Evolutionary conservation across 129 eudicot species (phyloP).

Genomic region (Heracleum sosnowskyi): DNA sequence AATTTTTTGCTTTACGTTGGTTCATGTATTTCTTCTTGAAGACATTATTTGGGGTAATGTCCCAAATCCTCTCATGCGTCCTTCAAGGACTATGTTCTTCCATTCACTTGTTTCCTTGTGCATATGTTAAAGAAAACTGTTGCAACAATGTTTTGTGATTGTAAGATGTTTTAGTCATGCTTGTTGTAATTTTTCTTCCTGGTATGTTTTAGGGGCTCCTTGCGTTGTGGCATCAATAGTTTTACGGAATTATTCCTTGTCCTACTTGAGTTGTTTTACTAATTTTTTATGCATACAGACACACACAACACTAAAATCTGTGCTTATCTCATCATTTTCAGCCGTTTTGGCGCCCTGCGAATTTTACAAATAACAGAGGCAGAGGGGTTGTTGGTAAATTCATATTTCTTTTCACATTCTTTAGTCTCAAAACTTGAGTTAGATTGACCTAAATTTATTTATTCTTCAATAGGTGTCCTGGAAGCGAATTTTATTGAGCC

Average conservation of each 20-base stretch:
- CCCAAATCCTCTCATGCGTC: neutral
- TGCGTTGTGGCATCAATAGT: conserved; percentile 1
- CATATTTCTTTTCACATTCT: neutral
- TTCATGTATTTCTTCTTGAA: neutral
- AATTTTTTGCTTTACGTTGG: too few relatives aligned
- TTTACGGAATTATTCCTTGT: neutral
- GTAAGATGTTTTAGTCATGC: neutral
- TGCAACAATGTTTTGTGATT: neutral
- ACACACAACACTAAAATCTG: conserved; percentile 10
- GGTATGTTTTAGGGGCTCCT: neutral
- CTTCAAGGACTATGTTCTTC: neutral
- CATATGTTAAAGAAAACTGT: neutral
- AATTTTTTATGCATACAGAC: neutral
- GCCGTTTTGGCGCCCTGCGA: conserved; percentile 52
- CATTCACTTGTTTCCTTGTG: neutral
- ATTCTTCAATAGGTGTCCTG: conserved; percentile 36
- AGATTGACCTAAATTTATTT: neutral
- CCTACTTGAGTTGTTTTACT: neutral
- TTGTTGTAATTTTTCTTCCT: neutral
- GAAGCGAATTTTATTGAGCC: conserved; percentile 61
- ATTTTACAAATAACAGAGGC: conserved; percentile 35
- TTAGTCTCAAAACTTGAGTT: neutral
- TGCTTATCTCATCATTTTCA: conserved; percentile 31
- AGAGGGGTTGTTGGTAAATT: conserved; percentile 51
- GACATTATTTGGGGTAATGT: too few relatives aligned